Percentiles rank a stretch among this genome's conserved stretches.
These are phyloP conservation scores for Herpetomonas samuelpessoai DNA, from an alignment of 208 protist genomes.

Conservation along the genomic window DNA sequence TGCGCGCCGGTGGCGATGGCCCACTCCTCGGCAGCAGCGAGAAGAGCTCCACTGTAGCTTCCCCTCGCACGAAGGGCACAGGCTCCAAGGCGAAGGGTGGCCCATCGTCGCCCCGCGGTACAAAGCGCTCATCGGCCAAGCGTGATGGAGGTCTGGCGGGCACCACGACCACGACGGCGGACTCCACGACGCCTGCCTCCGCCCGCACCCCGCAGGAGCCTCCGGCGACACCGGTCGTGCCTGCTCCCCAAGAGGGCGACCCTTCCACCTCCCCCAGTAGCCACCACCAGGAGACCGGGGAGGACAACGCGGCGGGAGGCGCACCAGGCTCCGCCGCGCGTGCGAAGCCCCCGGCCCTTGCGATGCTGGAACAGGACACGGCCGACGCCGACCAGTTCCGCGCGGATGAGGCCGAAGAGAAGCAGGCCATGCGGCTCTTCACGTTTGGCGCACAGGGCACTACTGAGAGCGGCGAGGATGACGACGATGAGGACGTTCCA, in stretches of 20 bases:
- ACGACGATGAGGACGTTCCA: conserved; percentile 4
- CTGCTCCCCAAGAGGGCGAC: not conserved
- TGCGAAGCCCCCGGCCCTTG: not conserved
- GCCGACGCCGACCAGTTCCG: conserved; percentile 11
- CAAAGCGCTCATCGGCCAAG: not conserved
- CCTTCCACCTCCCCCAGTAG: not conserved
- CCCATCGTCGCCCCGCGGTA: too few relatives aligned
- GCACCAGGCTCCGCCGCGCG: not conserved
- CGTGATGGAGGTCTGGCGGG: too few relatives aligned
- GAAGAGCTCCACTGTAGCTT: too few relatives aligned
- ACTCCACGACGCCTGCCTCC: conserved; percentile 1
- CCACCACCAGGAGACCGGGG: not conserved
- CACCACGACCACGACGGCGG: conserved; percentile 3
- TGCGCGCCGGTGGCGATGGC: conserved; percentile 1
- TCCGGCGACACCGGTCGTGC: not conserved
- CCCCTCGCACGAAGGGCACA: too few relatives aligned
- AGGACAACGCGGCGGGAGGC: conserved; percentile 2
- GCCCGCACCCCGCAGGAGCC: not conserved
- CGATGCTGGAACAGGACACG: conserved; percentile 7
- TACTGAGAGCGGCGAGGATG: conserved; percentile 1
- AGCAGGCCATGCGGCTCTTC: conserved; percentile 22
- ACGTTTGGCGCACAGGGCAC: conserved; percentile 24
- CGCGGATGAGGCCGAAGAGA: conserved; percentile 3
- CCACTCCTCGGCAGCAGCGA: not conserved
- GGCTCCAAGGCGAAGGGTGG: not conserved